Percentiles rank a stretch among this genome's conserved stretches.
These are phyloP conservation scores for Pseudogymnoascus sp. DNA, from an alignment of 2,329 filamentous ascomycete species.

Conservation along the genomic window DNA sequence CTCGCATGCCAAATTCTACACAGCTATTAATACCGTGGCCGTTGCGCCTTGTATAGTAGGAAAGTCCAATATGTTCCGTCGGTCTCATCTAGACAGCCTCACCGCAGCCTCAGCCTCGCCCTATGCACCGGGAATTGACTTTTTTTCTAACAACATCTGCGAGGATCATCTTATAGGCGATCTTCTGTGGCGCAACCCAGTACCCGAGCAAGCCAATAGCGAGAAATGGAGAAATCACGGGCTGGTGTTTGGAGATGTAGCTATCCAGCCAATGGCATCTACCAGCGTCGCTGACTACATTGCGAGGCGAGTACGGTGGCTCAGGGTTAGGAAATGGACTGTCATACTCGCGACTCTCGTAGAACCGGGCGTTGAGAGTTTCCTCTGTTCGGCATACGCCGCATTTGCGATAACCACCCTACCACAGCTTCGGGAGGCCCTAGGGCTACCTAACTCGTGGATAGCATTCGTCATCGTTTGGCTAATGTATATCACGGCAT, in stretches of 20 bases:
- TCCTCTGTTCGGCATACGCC: slow-evolving; percentile 74
- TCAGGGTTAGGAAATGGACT: slow-evolving; percentile 89
- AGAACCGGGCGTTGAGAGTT: slow-evolving; percentile 83
- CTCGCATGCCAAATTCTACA: slow-evolving; percentile 94
- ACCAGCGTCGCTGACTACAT: slow-evolving; percentile 73
- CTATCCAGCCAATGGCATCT: slow-evolving; percentile 77
- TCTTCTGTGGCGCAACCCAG: slow-evolving; percentile 66
- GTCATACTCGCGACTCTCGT: slow-evolving; percentile 82
- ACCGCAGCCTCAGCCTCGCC: slow-evolving; percentile 37
- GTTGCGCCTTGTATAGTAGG: slow-evolving; percentile 90
- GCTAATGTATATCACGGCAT: slow-evolving; percentile 53
- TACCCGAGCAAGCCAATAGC: slow-evolving; percentile 39
- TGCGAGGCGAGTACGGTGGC: slow-evolving; percentile 76
- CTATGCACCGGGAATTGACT: slow-evolving; percentile 66
- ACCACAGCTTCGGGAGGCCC: slow-evolving; percentile 46
- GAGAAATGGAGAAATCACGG: slow-evolving; percentile 56
- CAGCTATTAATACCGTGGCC: slow-evolving; percentile 86
- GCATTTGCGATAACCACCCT: slow-evolving; percentile 70
- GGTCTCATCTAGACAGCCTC: slow-evolving; percentile 74
- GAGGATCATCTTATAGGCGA: slow-evolving; percentile 96
- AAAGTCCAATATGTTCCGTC: slow-evolving; percentile 98
- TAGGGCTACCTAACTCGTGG: slow-evolving; percentile 59
- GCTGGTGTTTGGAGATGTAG: slow-evolving; percentile 75
- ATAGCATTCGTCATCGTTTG: slow-evolving; percentile 55
- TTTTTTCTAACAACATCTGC: slow-evolving; percentile 92